Percentiles rank a stretch among this genome's conserved stretches.
Conservation (phyloP, 306 rosid genomes). For the Cucurbita pepo region DNA sequence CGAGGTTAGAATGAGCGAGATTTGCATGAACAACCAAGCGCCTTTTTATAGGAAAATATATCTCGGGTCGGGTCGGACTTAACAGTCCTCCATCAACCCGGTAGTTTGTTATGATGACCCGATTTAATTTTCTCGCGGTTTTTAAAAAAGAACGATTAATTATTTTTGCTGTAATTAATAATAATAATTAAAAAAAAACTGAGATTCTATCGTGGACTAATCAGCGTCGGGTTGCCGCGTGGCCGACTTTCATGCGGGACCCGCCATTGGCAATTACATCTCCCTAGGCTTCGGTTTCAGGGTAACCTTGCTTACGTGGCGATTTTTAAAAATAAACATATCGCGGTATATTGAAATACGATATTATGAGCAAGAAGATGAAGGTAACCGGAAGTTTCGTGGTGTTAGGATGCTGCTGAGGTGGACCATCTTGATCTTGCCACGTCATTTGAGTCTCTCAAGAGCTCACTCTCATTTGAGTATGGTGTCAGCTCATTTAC, state of each 20-base stretch:
- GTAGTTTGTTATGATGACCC: neutral
- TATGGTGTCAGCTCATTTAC: no score
- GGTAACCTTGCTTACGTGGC: slow-evolving; percentile 3
- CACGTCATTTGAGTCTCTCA: neutral
- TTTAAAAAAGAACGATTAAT: neutral
- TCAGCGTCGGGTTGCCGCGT: slow-evolving; percentile 82
- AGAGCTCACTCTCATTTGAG: no score
- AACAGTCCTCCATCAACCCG: neutral
- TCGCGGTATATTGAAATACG: neutral
- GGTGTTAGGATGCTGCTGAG: neutral
- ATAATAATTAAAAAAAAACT: neutral
- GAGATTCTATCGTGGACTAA: slow-evolving; percentile 7
- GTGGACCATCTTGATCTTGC: neutral
- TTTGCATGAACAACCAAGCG: slow-evolving; percentile 36
- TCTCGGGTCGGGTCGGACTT: neutral
- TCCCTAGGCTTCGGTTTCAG: neutral
- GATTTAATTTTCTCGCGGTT: neutral
- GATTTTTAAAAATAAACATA: neutral
- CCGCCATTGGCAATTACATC: neutral
- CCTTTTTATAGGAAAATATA: slow-evolving; percentile 25
- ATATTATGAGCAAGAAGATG: neutral
- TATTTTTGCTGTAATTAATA: neutral
- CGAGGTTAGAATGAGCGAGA: slow-evolving; percentile 38
- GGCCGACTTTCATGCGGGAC: slow-evolving; percentile 7
- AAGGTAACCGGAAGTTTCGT: neutral